phyloP scores from a whole-genome alignment of 208 protist genomes.

The Wallacemonas sp. region DNA sequence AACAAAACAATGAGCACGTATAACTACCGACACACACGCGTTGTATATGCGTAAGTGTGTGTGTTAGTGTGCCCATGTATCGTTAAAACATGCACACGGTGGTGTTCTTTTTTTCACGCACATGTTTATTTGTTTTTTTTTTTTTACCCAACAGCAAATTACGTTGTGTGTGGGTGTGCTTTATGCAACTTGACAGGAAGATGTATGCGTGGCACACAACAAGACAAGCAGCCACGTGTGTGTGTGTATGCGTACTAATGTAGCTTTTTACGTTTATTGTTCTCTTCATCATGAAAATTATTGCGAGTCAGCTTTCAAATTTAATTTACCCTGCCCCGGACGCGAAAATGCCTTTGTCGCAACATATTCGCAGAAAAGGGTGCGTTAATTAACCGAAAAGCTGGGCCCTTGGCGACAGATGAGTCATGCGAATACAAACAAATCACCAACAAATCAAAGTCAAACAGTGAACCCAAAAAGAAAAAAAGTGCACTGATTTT shows the following conservation, averaged over 20 bases:
- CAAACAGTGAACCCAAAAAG: conserved; percentile 2
- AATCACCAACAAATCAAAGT: background rate
- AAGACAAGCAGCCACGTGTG: too few species aligned
- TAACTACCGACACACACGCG: too few species aligned
- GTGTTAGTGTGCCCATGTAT: too few species aligned
- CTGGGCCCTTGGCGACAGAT: background rate
- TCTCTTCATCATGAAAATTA: background rate
- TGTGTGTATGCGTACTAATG: background rate
- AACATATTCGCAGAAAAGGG: background rate
- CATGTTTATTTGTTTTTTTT: too few species aligned
- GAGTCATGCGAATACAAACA: background rate
- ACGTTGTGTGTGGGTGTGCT: too few species aligned
- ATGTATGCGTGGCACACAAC: too few species aligned
- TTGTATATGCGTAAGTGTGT: too few species aligned
- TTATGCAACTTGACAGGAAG: too few species aligned
- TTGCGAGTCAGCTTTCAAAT: background rate
- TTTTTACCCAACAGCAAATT: too few species aligned
- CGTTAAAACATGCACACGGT: too few species aligned
- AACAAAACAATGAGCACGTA: too few species aligned
- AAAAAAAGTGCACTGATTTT: conserved; percentile 18
- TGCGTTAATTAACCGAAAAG: background rate
- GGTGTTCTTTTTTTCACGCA: too few species aligned
- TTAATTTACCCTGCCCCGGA: background rate
- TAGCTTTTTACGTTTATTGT: background rate
- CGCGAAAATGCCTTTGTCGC: background rate